Base-by-base conservation (phyloP, 352 stramenopile species). In the Globisporangium takayamanum region DNA sequence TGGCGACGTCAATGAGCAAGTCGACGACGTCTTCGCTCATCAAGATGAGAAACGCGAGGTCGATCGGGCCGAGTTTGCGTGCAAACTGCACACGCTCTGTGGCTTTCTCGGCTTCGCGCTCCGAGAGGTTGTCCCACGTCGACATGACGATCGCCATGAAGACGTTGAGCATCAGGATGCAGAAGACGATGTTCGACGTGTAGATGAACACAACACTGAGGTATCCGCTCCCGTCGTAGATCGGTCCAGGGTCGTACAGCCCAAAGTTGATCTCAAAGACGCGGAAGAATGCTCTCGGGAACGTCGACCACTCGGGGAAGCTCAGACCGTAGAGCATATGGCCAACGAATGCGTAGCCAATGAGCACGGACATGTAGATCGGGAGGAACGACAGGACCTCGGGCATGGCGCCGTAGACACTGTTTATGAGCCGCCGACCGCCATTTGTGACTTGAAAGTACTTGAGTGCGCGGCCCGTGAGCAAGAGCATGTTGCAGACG, bases 131-230 rank as follows among this genome's bases (percentile, higher is more conserved):
- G 20, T 89, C 77, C 77, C 79, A 89, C 25, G 79, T 89, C 26
- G 69, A 80, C 77, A 88, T 88, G 48, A 89, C 70, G 55, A 89
- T 89, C 16, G 80, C 75, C 77, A 89, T 85, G 57, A 89, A 89
- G 1, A 89, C 70, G 48, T 89, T 89, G 47, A 89, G 72, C 79
- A 89, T 88, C 60, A 89, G 73, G 60, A 89, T 87, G 61, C 77
- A 87, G 52, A 89, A 89, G 8, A 89, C 70, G 39, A 82, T 59
- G 48, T 72, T 88, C 12, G 75, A 73, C 20, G 79, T 80, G 57
- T 81, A 87, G 53, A 88, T 84, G 64, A 78, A 89, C 47, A 87
- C 75, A n/a, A 70, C 68, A 41, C 79, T 81, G 41, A 87, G 70
- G 49, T 79, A 72, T 0, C 68, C 77, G 12, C 73, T 66, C 5